These are phyloP conservation scores for Ophiostoma ips DNA, from an alignment of 2,329 filamentous ascomycete genomes.

Conservation along the genomic window DNA sequence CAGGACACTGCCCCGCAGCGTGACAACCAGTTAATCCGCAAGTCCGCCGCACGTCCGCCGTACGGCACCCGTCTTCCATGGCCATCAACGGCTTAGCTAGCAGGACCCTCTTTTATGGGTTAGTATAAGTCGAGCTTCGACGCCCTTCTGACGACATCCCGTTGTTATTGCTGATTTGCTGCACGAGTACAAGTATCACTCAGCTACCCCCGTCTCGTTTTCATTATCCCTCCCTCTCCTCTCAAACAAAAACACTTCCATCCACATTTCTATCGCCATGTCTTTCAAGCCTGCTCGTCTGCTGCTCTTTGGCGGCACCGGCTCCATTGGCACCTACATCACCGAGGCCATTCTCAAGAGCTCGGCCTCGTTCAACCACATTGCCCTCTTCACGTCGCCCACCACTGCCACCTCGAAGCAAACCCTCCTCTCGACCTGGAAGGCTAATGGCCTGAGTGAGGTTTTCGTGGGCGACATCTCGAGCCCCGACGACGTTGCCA, in stretches of 20 bases:
- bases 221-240: too few species aligned
- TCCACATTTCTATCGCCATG: background rate
- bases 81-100: background rate
- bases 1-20: background rate
- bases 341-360: conserved; percentile 21
- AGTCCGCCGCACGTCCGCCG: background rate
- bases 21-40: background rate
- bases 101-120: background rate
- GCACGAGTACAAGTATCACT: background rate
- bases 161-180: background rate
- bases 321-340: conserved; percentile 24
- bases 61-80: background rate
- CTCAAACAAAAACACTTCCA: background rate
- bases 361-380: conserved; percentile 18
- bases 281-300: conserved; percentile 7
- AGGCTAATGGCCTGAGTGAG: conserved; percentile 32
- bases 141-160: background rate
- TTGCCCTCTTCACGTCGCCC: conserved; percentile 29
- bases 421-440: conserved; percentile 27
- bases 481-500: conserved; percentile 35
- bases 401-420: conserved; percentile 36
- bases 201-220: background rate
- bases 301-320: conserved; percentile 23
- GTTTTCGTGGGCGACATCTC: conserved; percentile 42
- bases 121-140: background rate